These are phyloP conservation scores for Aphanoascus verrucosus DNA, from an alignment of 2,329 filamentous ascomycete genomes.

Conservation along the genomic window DNA sequence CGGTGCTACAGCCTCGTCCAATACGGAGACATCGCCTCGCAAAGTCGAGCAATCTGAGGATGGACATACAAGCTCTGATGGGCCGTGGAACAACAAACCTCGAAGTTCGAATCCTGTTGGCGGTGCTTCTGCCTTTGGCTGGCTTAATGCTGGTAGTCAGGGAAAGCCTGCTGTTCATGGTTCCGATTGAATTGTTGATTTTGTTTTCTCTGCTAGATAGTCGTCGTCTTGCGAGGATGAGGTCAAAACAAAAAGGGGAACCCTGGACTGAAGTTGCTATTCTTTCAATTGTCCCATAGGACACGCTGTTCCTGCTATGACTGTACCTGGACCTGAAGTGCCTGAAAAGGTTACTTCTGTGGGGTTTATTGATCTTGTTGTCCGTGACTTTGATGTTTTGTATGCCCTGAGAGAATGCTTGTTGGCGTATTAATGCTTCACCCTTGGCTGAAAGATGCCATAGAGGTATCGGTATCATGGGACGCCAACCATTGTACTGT, in stretches of 20 bases:
- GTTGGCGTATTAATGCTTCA: not conserved
- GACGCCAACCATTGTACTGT: not conserved
- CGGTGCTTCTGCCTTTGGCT: constrained; percentile 17
- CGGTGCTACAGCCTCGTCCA: constrained; percentile 1
- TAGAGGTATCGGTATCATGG: not conserved
- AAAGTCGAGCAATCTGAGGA: not conserved
- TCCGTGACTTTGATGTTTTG: not conserved
- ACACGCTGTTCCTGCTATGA: not conserved
- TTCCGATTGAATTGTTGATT: not conserved
- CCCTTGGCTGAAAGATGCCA: not conserved
- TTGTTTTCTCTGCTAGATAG: not conserved
- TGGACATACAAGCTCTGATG: constrained; percentile 16
- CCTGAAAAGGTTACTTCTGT: not conserved
- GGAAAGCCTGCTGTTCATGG: not conserved
- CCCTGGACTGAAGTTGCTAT: not conserved
- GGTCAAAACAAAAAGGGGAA: not conserved
- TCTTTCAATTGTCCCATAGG: not conserved
- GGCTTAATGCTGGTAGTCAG: constrained; percentile 13
- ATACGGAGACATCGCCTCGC: not conserved
- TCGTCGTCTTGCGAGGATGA: not conserved
- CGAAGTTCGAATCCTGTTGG: constrained; percentile 58
- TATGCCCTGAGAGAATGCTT: not conserved
- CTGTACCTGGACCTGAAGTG: not conserved
- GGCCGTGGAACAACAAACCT: constrained; percentile 34
- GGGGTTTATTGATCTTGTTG: not conserved